Percentiles rank a stretch among this genome's conserved stretches.
These are phyloP conservation scores for Peronosclerospora sorghi DNA, from an alignment of 352 stramenopile genomes.

Conservation along the genomic window DNA sequence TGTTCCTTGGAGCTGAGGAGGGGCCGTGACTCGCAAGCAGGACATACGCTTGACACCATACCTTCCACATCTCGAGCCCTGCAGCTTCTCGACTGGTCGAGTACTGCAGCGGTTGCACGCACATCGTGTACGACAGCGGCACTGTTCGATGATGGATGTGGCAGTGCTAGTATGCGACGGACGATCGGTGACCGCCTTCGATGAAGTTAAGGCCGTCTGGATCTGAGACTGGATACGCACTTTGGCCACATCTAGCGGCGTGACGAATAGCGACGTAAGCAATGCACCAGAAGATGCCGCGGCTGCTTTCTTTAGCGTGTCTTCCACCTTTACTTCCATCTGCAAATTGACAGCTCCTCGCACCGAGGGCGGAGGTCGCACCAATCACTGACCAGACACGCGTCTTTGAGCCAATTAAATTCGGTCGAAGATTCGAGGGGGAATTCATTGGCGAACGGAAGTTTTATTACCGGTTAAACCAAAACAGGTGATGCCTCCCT, in stretches of 20 bases:
- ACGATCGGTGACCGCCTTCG: constrained; percentile 9
- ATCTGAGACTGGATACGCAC: constrained; percentile 73
- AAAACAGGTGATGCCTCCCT: too few species aligned
- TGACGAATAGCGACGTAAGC: constrained; percentile 77
- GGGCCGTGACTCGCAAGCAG: constrained; percentile 25
- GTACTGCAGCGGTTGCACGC: constrained; percentile 43
- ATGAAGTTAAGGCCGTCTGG: constrained; percentile 5
- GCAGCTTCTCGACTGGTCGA: constrained; percentile 34
- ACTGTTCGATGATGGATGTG: constrained; percentile 23
- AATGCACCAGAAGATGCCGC: constrained; percentile 58
- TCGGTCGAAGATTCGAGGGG: constrained; percentile 6
- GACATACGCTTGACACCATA: constrained; percentile 27
- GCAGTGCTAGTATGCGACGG: constrained; percentile 8
- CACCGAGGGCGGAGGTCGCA: constrained; percentile 1
- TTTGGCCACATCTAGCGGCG: constrained; percentile 73
- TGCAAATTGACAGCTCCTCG: background rate
- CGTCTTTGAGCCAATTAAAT: constrained; percentile 12
- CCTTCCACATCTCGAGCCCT: constrained; percentile 11
- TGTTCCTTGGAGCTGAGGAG: constrained; percentile 38
- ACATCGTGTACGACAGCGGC: constrained; percentile 35
- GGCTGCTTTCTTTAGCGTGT: constrained; percentile 56
- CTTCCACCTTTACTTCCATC: constrained; percentile 17
- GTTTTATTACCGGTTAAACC: background rate
- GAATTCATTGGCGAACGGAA: too few species aligned
- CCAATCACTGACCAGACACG: constrained; percentile 18